Evolutionary conservation across 805 yeast species (phyloP).

Genomic region (Vanderwaltozyma verrucispora): DNA sequence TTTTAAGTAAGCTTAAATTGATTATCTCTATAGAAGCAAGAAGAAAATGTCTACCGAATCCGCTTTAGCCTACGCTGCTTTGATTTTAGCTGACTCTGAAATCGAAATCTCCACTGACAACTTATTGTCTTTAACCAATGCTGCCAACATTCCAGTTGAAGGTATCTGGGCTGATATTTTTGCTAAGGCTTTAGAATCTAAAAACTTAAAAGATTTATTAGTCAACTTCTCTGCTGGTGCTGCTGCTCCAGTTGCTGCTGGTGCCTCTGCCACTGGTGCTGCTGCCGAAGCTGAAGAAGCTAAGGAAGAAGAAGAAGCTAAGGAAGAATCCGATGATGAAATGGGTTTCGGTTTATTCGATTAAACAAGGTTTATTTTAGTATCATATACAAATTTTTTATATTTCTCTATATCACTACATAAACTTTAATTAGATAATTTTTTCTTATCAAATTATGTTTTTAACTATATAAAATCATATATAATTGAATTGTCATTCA

Average conservation of each 20-base stretch:
- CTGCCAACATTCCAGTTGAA: slow-evolving; percentile 60
- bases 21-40: slow-evolving; percentile 5
- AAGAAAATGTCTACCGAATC: slow-evolving; percentile 54
- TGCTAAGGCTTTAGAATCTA: slow-evolving; percentile 76
- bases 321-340: slow-evolving; percentile 69
- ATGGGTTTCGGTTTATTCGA: slow-evolving; percentile 90
- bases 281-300: slow-evolving; percentile 47
- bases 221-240: slow-evolving; percentile 45
- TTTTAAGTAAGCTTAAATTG: slow-evolving; percentile 6
- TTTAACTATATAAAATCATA: too few relatives aligned
- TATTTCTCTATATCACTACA: too few relatives aligned
- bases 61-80: slow-evolving; percentile 95
- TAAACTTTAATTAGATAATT: too few relatives aligned
- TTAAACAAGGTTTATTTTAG: slow-evolving; percentile 30
- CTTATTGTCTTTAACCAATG: slow-evolving; percentile 58
- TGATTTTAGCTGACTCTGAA: slow-evolving; percentile 96
- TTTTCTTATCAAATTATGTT: too few relatives aligned
- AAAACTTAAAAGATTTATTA: slow-evolving; percentile 61
- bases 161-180: slow-evolving; percentile 72
- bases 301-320: slow-evolving; percentile 45
- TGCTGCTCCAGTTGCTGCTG: slow-evolving; percentile 32
- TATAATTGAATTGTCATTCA: too few relatives aligned
- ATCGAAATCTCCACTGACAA: slow-evolving; percentile 83
- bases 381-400: too few relatives aligned
- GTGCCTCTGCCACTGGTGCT: slow-evolving; percentile 37